phyloP scores from a whole-genome alignment of 2,329 filamentous ascomycete species.

The Lachnellula hyalina region DNA sequence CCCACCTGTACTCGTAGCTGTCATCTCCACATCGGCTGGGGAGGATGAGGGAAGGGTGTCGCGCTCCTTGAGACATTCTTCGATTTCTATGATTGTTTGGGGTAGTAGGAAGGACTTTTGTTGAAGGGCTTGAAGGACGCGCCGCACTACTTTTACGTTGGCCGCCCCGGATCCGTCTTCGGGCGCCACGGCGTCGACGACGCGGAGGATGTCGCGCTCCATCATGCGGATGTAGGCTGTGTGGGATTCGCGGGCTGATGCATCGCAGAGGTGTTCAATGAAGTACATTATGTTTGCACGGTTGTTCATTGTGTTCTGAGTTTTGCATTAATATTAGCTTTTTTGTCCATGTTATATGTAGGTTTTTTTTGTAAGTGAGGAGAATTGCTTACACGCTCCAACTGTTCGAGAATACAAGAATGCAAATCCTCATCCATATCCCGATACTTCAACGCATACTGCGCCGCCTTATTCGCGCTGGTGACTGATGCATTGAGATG shows the following conservation, averaged over 20 bases:
- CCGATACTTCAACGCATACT: constrained; percentile 88
- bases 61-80: constrained; percentile 75
- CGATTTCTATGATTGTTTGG: constrained; percentile 72
- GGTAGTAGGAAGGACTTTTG: constrained; percentile 66
- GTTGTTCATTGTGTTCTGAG: constrained; percentile 90
- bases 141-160: constrained; percentile 88
- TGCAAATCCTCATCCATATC: constrained; percentile 97
- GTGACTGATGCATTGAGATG: constrained; percentile 87
- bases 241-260: constrained; percentile 55
- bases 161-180: constrained; percentile 82
- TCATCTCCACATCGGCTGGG: constrained; percentile 21
- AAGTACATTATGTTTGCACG: constrained; percentile 99
- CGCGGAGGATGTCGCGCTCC: constrained; percentile 82
- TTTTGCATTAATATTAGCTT: neutral
- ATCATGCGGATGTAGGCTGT: constrained; percentile 88
- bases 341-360: neutral
- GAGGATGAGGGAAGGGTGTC: constrained; percentile 25
- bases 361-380: too few relatives aligned
- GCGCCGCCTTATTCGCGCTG: constrained; percentile 85
- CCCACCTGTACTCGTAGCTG: constrained; percentile 17
- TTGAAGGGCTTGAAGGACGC: constrained; percentile 65
- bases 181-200: constrained; percentile 88
- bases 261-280: constrained; percentile 87
- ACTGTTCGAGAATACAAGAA: constrained; percentile 92
- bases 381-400: constrained; percentile 63